These are phyloP conservation scores for Sugiyamaella boreocaroliniensis DNA, from an alignment of 805 yeast genomes.

Conservation along the genomic window DNA sequence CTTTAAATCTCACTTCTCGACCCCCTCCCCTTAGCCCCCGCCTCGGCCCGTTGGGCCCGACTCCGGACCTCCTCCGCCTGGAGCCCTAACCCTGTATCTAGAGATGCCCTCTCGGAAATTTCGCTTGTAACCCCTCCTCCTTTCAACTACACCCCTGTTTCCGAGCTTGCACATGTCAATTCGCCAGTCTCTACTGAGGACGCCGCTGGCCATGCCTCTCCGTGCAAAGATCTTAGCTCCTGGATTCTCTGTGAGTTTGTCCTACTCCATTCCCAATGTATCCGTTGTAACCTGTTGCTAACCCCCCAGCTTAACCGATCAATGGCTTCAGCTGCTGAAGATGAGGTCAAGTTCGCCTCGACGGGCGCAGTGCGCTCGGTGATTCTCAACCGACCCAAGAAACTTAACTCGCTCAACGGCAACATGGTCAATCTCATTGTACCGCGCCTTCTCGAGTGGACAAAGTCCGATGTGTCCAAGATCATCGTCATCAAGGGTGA, in stretches of 20 bases:
- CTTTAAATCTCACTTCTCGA: too few species aligned
- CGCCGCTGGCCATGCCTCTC: conserved; percentile 26
- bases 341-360: conserved; percentile 59
- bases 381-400: conserved; percentile 69
- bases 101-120: neutral
- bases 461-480: conserved; percentile 59
- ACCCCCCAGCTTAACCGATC: conserved; percentile 3
- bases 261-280: too few species aligned
- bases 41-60: too few species aligned
- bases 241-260: conserved; percentile 14
- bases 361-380: conserved; percentile 63
- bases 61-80: too few species aligned
- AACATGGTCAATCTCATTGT: conserved; percentile 67
- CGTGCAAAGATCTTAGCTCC: conserved; percentile 28
- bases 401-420: conserved; percentile 76
- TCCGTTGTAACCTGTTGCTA: too few species aligned
- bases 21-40: too few species aligned
- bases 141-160: neutral
- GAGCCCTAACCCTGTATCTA: too few species aligned
- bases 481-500: conserved; percentile 61
- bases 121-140: neutral
- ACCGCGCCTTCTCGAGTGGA: conserved; percentile 70
- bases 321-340: conserved; percentile 16
- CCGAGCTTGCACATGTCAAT: neutral
- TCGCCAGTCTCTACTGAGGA: neutral